These are phyloP conservation scores for Ramaria rubella DNA, from an alignment of 768 basidiomycete genomes.

Conservation along the genomic window DNA sequence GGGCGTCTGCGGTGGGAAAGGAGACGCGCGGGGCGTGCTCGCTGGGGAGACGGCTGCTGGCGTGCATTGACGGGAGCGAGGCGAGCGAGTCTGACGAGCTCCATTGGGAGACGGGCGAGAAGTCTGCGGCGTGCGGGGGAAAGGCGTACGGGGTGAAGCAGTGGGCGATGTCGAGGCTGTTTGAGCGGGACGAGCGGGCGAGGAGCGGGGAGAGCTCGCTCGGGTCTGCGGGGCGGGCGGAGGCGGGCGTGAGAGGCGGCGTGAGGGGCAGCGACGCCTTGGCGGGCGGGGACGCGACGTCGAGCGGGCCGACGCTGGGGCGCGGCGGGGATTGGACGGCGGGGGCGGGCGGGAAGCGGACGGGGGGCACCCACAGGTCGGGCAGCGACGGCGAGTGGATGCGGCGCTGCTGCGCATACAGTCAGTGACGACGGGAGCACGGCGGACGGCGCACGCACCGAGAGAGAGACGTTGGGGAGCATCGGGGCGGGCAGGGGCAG, in stretches of 20 bases:
- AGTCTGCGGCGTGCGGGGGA: conserved; percentile 32
- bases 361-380: conserved; percentile 21
- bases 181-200: conserved; percentile 63
- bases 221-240: conserved; percentile 12
- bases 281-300: conserved; percentile 7
- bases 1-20: conserved; percentile 27
- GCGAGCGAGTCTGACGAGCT: too few relatives aligned
- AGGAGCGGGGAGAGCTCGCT: conserved; percentile 24
- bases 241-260: conserved; percentile 21
- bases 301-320: conserved; percentile 18
- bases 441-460: neutral
- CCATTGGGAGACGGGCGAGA: conserved; percentile 21
- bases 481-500: neutral
- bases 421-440: conserved; percentile 10
- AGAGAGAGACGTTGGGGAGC: neutral
- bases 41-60: conserved; percentile 24
- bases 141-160: conserved; percentile 22
- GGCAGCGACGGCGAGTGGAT: conserved; percentile 30
- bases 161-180: too few relatives aligned
- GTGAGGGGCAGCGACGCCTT: conserved; percentile 5
- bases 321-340: conserved; percentile 16
- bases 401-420: conserved; percentile 41
- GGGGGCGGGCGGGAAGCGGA: conserved; percentile 16
- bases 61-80: conserved; percentile 16
- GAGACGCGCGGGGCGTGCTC: conserved; percentile 23